Percentiles rank a stretch among this genome's conserved stretches.
Evolutionary conservation across 2,329 filamentous ascomycete genomes (phyloP).

Genomic region (Xylariaceae sp.): DNA sequence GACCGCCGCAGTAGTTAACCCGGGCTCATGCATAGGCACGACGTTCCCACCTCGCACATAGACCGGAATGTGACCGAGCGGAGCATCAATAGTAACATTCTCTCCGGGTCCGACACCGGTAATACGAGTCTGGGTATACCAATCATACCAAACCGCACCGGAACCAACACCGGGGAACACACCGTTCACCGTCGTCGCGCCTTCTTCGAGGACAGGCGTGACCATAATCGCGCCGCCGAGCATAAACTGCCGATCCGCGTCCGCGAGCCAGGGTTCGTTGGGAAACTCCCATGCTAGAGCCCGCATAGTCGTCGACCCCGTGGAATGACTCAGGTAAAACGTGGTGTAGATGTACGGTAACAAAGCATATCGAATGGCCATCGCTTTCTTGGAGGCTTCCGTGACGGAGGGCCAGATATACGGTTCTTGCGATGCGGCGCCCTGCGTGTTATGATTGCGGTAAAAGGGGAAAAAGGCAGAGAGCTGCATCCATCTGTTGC

Average conservation of each 20-base stretch:
- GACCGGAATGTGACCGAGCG: conserved; percentile 64
- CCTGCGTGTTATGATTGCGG: conserved; percentile 65
- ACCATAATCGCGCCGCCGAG: conserved; percentile 62
- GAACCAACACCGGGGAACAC: conserved; percentile 62
- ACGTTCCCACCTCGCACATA: conserved; percentile 63
- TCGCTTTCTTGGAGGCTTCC: conserved; percentile 58
- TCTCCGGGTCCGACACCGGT: conserved; percentile 30
- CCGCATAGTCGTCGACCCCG: conserved; percentile 65
- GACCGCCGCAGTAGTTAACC: conserved; percentile 58
- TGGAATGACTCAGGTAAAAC: conserved; percentile 59
- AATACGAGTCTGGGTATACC: conserved; percentile 62
- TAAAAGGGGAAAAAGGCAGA: conserved; percentile 74
- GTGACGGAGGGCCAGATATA: conserved; percentile 64
- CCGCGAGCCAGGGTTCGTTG: conserved; percentile 60
- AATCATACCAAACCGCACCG: conserved; percentile 68
- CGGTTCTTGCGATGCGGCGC: conserved; percentile 60
- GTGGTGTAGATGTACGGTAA: conserved; percentile 73
- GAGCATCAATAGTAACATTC: conserved; percentile 39
- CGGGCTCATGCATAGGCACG: conserved; percentile 62
- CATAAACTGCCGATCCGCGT: conserved; percentile 66
- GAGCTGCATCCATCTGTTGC: conserved; percentile 68
- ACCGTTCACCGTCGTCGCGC: conserved; percentile 55
- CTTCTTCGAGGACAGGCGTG: conserved; percentile 60
- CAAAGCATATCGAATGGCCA: conserved; percentile 64
- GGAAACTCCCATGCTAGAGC: conserved; percentile 71